These are phyloP conservation scores for Psophocarpus tetragonolobus DNA, from an alignment of 306 rosid species.

Conservation along the genomic window DNA sequence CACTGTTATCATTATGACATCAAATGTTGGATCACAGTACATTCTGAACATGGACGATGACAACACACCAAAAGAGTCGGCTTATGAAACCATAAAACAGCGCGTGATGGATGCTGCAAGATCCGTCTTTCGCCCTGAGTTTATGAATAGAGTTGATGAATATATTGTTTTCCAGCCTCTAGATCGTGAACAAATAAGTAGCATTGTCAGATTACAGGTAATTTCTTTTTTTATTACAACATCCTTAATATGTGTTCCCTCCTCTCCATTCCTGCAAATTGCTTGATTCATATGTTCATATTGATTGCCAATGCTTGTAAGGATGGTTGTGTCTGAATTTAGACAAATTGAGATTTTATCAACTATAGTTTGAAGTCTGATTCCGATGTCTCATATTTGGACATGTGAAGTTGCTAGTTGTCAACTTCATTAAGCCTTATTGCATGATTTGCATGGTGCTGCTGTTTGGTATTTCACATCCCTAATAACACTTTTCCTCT, in stretches of 20 bases:
- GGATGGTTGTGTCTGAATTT: neutral
- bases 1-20: conserved; percentile 94
- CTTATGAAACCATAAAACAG: conserved; percentile 81
- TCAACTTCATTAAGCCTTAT: neutral
- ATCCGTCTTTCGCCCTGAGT: conserved; percentile 86
- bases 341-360: neutral
- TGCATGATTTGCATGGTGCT: neutral
- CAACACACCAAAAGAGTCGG: conserved; percentile 32
- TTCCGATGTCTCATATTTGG: neutral
- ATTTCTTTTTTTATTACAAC: neutral
- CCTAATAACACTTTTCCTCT: neutral
- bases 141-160: conserved; percentile 95
- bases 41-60: conserved; percentile 66
- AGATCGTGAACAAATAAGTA: conserved; percentile 75
- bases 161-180: conserved; percentile 97
- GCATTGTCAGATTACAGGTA: conserved; percentile 91
- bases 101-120: conserved; percentile 95
- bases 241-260: neutral
- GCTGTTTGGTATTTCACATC: neutral
- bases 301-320: neutral
- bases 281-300: neutral
- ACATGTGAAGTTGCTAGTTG: neutral
- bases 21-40: conserved; percentile 96
- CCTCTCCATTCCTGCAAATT: neutral
- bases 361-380: neutral